Conservation (phyloP, 768 basidiomycete species). For the Xanthoconium stramineum region DNA sequence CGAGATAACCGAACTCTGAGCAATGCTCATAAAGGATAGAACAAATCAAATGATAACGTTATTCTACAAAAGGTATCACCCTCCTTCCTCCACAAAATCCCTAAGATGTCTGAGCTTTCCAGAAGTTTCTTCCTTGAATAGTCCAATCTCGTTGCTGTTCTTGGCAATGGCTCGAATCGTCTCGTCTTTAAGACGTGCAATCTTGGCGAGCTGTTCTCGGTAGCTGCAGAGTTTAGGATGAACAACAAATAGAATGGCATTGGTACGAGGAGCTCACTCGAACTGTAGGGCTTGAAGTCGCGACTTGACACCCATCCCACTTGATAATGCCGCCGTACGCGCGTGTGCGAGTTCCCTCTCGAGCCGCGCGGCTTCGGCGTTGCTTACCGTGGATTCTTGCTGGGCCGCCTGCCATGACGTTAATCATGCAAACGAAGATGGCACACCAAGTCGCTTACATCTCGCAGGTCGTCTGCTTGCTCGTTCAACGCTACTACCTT, state of each 20-base stretch:
- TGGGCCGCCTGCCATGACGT: conserved; percentile 59
- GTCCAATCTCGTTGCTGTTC: conserved; percentile 78
- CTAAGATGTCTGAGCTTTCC: conserved; percentile 64
- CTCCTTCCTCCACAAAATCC: conserved; percentile 60
- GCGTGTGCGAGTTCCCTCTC: conserved; percentile 75
- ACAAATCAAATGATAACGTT: neutral
- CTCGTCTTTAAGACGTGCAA: conserved; percentile 71
- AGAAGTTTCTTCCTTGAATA: conserved; percentile 78
- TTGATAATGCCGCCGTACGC: conserved; percentile 69
- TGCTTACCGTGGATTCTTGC: conserved; percentile 66
- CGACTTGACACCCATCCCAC: conserved; percentile 80
- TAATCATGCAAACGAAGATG: neutral
- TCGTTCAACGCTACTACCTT: conserved; percentile 67
- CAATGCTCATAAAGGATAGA: neutral
- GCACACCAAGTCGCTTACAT: conserved; percentile 45
- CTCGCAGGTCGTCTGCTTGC: conserved; percentile 78
- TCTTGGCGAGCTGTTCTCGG: conserved; percentile 75
- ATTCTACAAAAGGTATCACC: conserved; percentile 13
- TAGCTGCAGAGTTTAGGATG: conserved; percentile 45
- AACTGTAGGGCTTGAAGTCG: conserved; percentile 75
- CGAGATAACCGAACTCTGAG: neutral
- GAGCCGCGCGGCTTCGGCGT: conserved; percentile 60
- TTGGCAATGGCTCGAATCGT: conserved; percentile 79
- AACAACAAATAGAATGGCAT: neutral
- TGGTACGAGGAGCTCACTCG: conserved; percentile 45